Percentiles rank a stretch among this genome's conserved stretches.
phyloP scores from a whole-genome alignment of 345 rosid genomes.

The Hibiscus mutabilis region DNA sequence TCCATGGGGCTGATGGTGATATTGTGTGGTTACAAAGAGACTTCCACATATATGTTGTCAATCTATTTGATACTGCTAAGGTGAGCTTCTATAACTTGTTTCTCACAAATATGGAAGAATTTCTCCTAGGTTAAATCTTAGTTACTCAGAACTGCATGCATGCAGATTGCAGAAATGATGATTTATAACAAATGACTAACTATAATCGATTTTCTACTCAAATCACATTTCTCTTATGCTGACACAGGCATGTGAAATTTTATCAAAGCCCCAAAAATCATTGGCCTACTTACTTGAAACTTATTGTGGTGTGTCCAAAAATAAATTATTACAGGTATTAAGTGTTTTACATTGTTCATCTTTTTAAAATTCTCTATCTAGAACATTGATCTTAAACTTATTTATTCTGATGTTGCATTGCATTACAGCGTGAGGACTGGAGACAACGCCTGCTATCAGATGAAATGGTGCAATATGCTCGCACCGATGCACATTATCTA shows the following conservation, averaged over 20 bases:
- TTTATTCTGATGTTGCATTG: constrained; percentile 13
- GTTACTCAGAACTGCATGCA: not conserved
- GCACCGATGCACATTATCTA: constrained; percentile 79
- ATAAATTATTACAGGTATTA: constrained; percentile 76
- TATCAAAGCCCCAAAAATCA: constrained; percentile 83
- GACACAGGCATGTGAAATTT: constrained; percentile 74
- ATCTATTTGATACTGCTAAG: constrained; percentile 93
- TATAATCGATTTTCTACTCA: not conserved
- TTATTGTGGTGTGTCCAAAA: constrained; percentile 65
- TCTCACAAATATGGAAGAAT: not conserved
- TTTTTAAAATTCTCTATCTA: not conserved
- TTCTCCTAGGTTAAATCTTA: not conserved
- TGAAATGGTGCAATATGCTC: constrained; percentile 78
- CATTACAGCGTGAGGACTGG: constrained; percentile 90
- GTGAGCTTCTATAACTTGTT: constrained; percentile 25
- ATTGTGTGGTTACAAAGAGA: constrained; percentile 93
- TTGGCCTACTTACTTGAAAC: constrained; percentile 86
- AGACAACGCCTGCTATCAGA: constrained; percentile 82
- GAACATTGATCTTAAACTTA: constrained; percentile 7
- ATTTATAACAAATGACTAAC: not conserved
- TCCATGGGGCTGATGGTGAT: constrained; percentile 95
- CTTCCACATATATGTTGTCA: constrained; percentile 86
- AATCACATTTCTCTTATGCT: not conserved
- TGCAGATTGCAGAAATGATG: too few relatives aligned
- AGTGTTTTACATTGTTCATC: not conserved